These are phyloP conservation scores for Fusarium sp. DNA, from an alignment of 2,329 filamentous ascomycete genomes.

Conservation along the genomic window DNA sequence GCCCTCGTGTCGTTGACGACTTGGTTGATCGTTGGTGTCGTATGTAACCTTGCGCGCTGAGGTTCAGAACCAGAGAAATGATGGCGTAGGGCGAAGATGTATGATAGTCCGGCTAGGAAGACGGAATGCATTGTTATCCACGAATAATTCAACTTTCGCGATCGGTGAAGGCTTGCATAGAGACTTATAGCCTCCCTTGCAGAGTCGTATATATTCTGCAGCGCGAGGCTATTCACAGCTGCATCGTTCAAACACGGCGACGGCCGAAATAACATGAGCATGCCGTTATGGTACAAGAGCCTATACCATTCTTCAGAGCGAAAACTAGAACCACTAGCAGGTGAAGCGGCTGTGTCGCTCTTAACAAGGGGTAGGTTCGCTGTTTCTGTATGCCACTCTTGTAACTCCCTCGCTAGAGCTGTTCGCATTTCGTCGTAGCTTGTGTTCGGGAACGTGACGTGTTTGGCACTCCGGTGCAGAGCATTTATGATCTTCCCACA, in stretches of 20 bases:
- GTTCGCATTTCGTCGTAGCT: constrained; percentile 30
- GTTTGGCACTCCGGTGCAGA: constrained; percentile 47
- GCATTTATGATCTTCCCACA: constrained; percentile 53
- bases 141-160: constrained; percentile 58
- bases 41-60: constrained; percentile 31
- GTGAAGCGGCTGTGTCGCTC: constrained; percentile 29
- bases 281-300: constrained; percentile 55
- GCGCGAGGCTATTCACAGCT: constrained; percentile 36
- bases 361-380: constrained; percentile 42
- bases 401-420: constrained; percentile 45
- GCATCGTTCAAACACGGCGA: constrained; percentile 48
- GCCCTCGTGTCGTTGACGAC: constrained; percentile 55
- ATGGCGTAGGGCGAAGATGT: constrained; percentile 54
- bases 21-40: constrained; percentile 53
- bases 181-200: constrained; percentile 53
- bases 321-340: constrained; percentile 51
- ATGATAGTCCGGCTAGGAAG: constrained; percentile 58
- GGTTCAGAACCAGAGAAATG: constrained; percentile 46
- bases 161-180: constrained; percentile 57
- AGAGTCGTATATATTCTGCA: constrained; percentile 53
- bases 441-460: constrained; percentile 1
- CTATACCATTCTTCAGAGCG: constrained; percentile 55
- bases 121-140: constrained; percentile 62
- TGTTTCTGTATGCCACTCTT: constrained; percentile 46
- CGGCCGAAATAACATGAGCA: constrained; percentile 56